phyloP scores from a whole-genome alignment of 2,329 filamentous ascomycete species.

The Harringtonia lauricola region DNA sequence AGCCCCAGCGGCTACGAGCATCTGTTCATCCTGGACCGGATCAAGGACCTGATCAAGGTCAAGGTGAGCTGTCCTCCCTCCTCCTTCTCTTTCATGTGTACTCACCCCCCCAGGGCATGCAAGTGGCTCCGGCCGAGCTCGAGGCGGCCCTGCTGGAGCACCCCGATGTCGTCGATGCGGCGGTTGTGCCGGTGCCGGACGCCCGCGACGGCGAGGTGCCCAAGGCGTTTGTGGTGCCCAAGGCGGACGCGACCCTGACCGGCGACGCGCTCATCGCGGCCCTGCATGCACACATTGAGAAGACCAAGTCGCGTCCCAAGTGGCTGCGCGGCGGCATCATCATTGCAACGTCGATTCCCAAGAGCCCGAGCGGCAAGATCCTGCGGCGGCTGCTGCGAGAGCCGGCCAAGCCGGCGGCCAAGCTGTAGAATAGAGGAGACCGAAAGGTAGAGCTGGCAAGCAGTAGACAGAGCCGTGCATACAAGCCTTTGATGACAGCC shows the following conservation, averaged over 20 bases:
- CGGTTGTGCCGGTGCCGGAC: constrained; percentile 45
- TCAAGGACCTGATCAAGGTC: constrained; percentile 33
- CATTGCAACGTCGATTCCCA: constrained; percentile 57
- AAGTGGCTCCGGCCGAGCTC: constrained; percentile 44
- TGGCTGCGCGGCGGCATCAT: constrained; percentile 56
- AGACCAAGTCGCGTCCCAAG: constrained; percentile 40
- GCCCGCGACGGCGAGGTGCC: constrained; percentile 56
- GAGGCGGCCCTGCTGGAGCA: constrained; percentile 32
- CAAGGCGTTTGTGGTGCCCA: constrained; percentile 45
- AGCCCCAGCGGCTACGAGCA: not conserved
- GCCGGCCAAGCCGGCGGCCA: too few relatives aligned
- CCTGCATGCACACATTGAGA: constrained; percentile 14
- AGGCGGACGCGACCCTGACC: constrained; percentile 13
- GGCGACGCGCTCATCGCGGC: constrained; percentile 24
- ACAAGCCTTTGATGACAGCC: too few relatives aligned
- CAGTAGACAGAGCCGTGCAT: too few relatives aligned
- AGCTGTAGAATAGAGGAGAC: too few relatives aligned
- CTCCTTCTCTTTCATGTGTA: too few relatives aligned
- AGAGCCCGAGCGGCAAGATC: constrained; percentile 47
- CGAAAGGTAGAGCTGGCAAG: too few relatives aligned
- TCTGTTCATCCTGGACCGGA: constrained; percentile 38
- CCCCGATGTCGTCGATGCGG: constrained; percentile 44
- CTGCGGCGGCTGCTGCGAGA: constrained; percentile 11
- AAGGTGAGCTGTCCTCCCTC: constrained; percentile 19
- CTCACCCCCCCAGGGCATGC: too few relatives aligned